Evolutionary conservation across 176 grass and related monocot species (phyloP).

Genomic region (Rhynchospora breviuscula): DNA sequence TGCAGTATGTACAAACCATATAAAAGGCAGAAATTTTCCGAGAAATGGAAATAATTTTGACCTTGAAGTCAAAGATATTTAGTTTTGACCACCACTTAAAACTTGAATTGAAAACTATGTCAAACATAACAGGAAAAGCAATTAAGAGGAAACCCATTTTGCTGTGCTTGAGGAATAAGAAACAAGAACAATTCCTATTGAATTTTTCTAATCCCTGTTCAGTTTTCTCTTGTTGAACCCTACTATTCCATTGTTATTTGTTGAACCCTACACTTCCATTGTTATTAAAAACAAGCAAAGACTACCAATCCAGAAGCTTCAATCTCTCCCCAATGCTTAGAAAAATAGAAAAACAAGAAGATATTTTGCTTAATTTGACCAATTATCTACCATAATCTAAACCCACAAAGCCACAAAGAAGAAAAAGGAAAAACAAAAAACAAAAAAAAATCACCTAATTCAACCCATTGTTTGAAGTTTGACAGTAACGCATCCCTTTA

Average conservation of each 20-base stretch:
- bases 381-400: neutral
- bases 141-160: neutral
- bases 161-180: constrained; percentile 7
- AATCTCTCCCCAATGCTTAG: neutral
- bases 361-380: neutral
- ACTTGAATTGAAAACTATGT: neutral
- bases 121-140: neutral
- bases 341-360: neutral
- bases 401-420: neutral
- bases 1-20: neutral
- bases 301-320: neutral
- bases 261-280: neutral
- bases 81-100: neutral
- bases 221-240: neutral
- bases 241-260: constrained; percentile 5
- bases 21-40: neutral
- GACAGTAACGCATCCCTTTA: neutral
- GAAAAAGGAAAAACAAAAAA: no score
- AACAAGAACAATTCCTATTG: neutral
- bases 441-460: neutral
- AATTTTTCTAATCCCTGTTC: neutral
- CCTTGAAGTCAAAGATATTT: neutral
- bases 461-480: neutral
- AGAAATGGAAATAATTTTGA: neutral
- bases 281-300: neutral